These are phyloP conservation scores for Leccinum subgranulosum DNA, from an alignment of 768 basidiomycete genomes.

Conservation along the genomic window DNA sequence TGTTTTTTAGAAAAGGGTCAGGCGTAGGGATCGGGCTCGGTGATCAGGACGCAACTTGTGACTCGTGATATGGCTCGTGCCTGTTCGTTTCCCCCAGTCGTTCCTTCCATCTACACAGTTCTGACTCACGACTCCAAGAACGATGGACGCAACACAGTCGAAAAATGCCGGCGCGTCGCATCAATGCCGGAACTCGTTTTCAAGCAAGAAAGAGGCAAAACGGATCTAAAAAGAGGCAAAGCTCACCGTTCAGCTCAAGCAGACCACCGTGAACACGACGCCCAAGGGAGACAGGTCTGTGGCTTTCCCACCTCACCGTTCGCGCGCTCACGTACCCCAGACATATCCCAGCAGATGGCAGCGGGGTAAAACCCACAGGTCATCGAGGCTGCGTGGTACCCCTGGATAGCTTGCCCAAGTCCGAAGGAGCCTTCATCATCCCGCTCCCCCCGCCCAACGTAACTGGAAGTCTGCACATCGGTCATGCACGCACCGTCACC, in stretches of 20 bases:
- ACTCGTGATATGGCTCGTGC: no score
- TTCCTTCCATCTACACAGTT: no score
- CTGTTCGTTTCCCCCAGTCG: no score
- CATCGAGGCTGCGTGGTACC: conserved; percentile 93
- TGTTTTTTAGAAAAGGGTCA: neutral
- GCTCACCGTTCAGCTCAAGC: conserved; percentile 61
- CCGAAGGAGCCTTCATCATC: conserved; percentile 77
- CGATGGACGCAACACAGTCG: no score
- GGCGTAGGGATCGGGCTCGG: no score
- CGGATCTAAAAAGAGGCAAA: conserved; percentile 73
- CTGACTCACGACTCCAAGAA: no score
- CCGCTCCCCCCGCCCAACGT: conserved; percentile 88
- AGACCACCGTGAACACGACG: conserved; percentile 65
- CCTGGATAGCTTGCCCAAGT: conserved; percentile 52
- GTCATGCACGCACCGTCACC: conserved; percentile 87
- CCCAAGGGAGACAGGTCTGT: conserved; percentile 87
- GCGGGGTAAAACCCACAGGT: conserved; percentile 89
- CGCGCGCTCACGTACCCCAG: conserved; percentile 36
- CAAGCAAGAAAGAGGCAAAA: conserved; percentile 77
- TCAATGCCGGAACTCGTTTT: no score
- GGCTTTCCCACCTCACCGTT: conserved; percentile 6
- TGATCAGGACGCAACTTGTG: no score
- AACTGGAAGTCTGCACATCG: conserved; percentile 92
- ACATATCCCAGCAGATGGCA: conserved; percentile 53
- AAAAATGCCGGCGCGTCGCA: no score